Evolutionary conservation across 2,329 filamentous ascomycete genomes (phyloP).

Genomic region (Xylariaceae sp.): DNA sequence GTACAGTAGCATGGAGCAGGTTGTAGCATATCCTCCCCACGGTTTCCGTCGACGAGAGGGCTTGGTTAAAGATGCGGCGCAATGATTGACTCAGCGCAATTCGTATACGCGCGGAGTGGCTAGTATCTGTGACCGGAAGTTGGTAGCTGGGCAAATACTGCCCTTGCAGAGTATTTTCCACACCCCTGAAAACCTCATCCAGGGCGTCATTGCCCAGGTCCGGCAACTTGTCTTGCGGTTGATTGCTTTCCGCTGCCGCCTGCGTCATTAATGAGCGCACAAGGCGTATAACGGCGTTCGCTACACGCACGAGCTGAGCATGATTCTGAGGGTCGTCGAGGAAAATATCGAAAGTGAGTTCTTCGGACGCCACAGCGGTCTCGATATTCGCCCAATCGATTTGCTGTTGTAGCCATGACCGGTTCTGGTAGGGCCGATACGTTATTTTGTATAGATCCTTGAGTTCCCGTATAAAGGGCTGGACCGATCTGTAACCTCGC

Average conservation of each 20-base stretch:
- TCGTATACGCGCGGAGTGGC: constrained; percentile 15
- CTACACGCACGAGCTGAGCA: constrained; percentile 13
- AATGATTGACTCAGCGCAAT: constrained; percentile 25
- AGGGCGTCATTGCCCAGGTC: background rate
- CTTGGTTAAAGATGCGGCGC: constrained; percentile 26
- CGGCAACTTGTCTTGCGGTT: constrained; percentile 4
- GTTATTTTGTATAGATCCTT: constrained; percentile 18
- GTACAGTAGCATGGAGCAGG: constrained; percentile 54
- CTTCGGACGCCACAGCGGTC: constrained; percentile 24
- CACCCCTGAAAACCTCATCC: constrained; percentile 16
- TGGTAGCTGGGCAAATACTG: constrained; percentile 25
- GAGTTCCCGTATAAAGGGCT: constrained; percentile 23
- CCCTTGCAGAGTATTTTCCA: constrained; percentile 16
- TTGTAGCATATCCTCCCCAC: constrained; percentile 57
- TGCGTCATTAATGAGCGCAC: constrained; percentile 19
- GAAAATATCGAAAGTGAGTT: constrained; percentile 12
- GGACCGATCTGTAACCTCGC: constrained; percentile 1
- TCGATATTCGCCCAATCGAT: constrained; percentile 28
- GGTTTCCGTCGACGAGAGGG: constrained; percentile 24
- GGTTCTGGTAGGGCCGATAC: constrained; percentile 12
- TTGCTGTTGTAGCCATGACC: constrained; percentile 23
- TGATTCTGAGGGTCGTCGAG: constrained; percentile 23
- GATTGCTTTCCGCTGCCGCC: background rate
- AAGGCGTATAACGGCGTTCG: constrained; percentile 18
- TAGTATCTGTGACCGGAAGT: constrained; percentile 15